Conservation (phyloP, 1,139 yeast genomes). For the Protomyces inundatus region DNA sequence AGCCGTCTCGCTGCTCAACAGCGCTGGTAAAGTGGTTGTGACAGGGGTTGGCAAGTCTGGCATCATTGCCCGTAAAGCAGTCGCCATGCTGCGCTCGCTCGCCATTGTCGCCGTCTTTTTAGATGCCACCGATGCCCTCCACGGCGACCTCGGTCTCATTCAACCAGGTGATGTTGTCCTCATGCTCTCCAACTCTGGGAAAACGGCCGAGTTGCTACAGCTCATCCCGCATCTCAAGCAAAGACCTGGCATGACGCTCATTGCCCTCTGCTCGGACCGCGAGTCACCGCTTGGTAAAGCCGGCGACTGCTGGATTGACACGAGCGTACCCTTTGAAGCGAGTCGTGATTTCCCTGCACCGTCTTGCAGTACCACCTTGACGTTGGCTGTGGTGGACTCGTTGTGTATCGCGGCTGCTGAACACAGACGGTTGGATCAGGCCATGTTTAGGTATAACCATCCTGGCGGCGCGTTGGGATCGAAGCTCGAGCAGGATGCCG, state of each 20-base stretch:
- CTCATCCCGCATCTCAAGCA: constrained; percentile 60
- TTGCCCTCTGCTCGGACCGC: constrained; percentile 57
- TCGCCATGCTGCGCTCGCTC: constrained; percentile 75
- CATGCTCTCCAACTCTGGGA: constrained; percentile 75
- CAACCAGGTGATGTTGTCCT: constrained; percentile 59
- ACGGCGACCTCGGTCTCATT: constrained; percentile 78
- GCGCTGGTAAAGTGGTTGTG: constrained; percentile 14
- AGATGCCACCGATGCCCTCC: constrained; percentile 85
- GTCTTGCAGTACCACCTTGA: constrained; percentile 73
- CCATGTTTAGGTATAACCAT: constrained; percentile 55
- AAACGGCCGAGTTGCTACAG: constrained; percentile 66
- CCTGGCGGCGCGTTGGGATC: constrained; percentile 87
- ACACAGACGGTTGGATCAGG: constrained; percentile 32
- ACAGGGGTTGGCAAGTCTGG: constrained; percentile 57
- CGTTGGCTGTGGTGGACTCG: constrained; percentile 73
- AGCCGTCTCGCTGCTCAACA: constrained; percentile 22
- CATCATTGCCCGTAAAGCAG: constrained; percentile 71
- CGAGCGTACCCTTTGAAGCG: constrained; percentile 52
- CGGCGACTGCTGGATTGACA: constrained; percentile 54
- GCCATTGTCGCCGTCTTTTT: constrained; percentile 62
- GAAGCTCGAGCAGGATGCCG: background rate
- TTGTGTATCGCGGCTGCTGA: constrained; percentile 37
- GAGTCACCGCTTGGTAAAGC: constrained; percentile 46
- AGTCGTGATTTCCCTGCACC: constrained; percentile 78
- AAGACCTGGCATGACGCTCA: constrained; percentile 36